Base-by-base conservation (phyloP, 2,329 filamentous ascomycete species). In the Triangularia verruculosa region DNA sequence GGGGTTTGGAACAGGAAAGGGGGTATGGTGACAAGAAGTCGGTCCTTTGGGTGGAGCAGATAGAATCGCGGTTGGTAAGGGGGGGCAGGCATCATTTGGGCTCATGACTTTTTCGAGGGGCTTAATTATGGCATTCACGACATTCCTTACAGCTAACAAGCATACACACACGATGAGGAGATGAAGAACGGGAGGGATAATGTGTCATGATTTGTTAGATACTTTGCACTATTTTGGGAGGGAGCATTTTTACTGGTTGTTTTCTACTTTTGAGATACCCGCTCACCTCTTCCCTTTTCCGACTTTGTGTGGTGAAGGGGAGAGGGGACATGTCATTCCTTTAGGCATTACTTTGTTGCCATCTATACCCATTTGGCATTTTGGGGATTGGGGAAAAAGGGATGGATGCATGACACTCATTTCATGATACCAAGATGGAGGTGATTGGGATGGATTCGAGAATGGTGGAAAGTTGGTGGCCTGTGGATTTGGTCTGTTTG, bases 381-480 rank as follows among this genome's bases (percentile, higher is more conserved):
- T 47, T 47, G 13, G 39, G 39, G n/a, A 47, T 47, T 47, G 39
- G 34, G 39, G 3, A 20, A 9, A 47, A 9, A 47, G 39, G 39
- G 39, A 47, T 47, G 39, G 39, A 58, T 58, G 54, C 32, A 58
- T 43, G 56, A 25, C 56, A 27, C 56, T 58, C 56, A 58, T 58
- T 58, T 58, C 13, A 43, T 32, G 55, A 28, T 43, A 25, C 13
- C 3, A 24, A 28, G 32, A 13, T 24, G 32, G 28, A 43, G 17
- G 39, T 20, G 39, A 20, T 20, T n/a, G 7, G 13, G 15, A 39
- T 39, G 2, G 34, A 32, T 8, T 6, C 30, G 30, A 32, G 30
- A 32, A 20, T 47, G 39, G n/a, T n/a, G n/a, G 39, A 9, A 47
- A 47, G n/a, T 20, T 4, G 39, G 39, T 47, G 39, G 39, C 39